phyloP scores from a whole-genome alignment of 1,139 yeast species.

The Magnusiomyces paraingens region DNA sequence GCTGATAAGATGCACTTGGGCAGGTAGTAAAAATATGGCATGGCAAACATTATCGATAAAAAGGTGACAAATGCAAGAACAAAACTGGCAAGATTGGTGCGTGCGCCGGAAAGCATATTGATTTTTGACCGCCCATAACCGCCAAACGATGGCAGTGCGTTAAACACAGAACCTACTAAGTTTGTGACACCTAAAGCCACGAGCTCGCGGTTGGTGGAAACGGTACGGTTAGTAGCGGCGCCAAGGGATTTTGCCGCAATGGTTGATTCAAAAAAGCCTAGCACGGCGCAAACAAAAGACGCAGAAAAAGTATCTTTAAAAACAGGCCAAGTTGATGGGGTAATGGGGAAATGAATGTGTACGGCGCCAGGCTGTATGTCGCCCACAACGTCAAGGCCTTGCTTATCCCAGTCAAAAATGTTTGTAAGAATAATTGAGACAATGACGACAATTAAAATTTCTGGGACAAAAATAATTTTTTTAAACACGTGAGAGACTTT shows the following conservation, averaged over 20 bases:
- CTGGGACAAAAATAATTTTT: conserved; percentile 54
- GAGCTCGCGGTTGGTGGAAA: conserved; percentile 49
- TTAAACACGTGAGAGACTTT: conserved; percentile 7
- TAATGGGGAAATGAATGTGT: conserved; percentile 45
- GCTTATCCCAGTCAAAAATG: conserved; percentile 46
- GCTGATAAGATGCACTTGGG: conserved; percentile 82
- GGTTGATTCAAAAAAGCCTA: conserved; percentile 91
- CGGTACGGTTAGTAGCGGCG: conserved; percentile 28
- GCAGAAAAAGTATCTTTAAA: conserved; percentile 36
- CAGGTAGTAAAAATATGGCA: conserved; percentile 61
- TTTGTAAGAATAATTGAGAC: conserved; percentile 55
- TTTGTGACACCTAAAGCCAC: conserved; percentile 78
- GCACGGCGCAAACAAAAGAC: conserved; percentile 65
- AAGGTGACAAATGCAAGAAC: conserved; percentile 72
- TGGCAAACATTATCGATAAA: conserved; percentile 53
- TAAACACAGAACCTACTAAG: conserved; percentile 57
- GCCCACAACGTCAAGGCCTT: conserved; percentile 67
- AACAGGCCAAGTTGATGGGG: conserved; percentile 31
- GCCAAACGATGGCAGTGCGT: conserved; percentile 89
- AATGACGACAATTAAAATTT: conserved; percentile 69
- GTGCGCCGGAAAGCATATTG: conserved; percentile 80
- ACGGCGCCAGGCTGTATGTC: conserved; percentile 45
- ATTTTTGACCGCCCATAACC: conserved; percentile 93
- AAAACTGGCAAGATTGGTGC: conserved; percentile 76
- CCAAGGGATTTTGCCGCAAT: conserved; percentile 70